These are phyloP conservation scores for Lepiota brunneoincarnata DNA, from an alignment of 768 basidiomycete species.

Conservation along the genomic window DNA sequence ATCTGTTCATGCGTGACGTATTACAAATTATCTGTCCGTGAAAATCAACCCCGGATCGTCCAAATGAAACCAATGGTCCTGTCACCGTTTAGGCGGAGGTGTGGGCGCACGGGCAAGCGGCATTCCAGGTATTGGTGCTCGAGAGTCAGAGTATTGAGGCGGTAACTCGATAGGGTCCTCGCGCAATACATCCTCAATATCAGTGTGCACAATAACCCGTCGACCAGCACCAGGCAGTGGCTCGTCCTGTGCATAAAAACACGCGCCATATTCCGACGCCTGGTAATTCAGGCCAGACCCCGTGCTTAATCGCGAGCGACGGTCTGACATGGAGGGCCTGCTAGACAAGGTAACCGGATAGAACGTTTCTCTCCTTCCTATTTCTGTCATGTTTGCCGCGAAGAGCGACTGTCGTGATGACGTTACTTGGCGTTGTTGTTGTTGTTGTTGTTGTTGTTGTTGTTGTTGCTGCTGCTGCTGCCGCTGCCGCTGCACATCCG, in stretches of 20 bases:
- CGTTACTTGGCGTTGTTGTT: slow-evolving; percentile 5
- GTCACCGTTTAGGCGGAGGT: not conserved
- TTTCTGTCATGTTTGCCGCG: too few relatives aligned
- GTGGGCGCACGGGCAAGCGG: slow-evolving; percentile 6
- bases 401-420: not conserved
- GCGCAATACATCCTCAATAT: slow-evolving; percentile 22
- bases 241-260: not conserved
- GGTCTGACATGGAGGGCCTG: not conserved
- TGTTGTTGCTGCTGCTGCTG: not conserved
- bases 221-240: slow-evolving; percentile 4
- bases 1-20: not conserved
- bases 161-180: slow-evolving; percentile 25
- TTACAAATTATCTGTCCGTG: not conserved
- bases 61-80: not conserved
- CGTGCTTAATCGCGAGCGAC: not conserved
- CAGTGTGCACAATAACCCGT: slow-evolving; percentile 25
- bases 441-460: not conserved
- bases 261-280: not conserved
- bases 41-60: not conserved
- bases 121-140: slow-evolving; percentile 23
- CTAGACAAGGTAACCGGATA: too few relatives aligned
- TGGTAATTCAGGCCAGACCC: not conserved
- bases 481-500: not conserved
- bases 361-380: too few relatives aligned
- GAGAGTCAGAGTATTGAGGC: slow-evolving; percentile 28